These are phyloP conservation scores for Phaeomoniella chlamydospora DNA, from an alignment of 2,329 filamentous ascomycete species.

Conservation along the genomic window DNA sequence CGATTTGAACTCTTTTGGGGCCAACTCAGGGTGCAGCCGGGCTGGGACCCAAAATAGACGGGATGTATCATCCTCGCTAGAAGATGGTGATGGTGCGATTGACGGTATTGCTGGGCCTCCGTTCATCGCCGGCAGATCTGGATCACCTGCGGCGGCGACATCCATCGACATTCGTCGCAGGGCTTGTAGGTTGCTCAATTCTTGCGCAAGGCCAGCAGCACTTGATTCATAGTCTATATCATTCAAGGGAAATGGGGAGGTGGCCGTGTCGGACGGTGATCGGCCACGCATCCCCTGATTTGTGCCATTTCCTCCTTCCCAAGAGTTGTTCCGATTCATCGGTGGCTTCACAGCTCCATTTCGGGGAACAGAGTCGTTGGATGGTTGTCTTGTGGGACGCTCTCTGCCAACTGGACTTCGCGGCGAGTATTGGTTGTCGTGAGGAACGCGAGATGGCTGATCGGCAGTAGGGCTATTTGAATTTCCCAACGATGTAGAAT, in stretches of 20 bases:
- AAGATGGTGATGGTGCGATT: slow-evolving; percentile 25
- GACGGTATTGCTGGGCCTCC: slow-evolving; percentile 23
- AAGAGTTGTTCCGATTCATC: slow-evolving; percentile 15
- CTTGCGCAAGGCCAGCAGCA: slow-evolving; percentile 77
- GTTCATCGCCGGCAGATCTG: slow-evolving; percentile 29
- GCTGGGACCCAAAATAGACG: slow-evolving; percentile 93
- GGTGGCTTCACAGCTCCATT: slow-evolving; percentile 18
- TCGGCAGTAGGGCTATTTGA: slow-evolving; percentile 37
- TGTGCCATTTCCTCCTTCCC: slow-evolving; percentile 31
- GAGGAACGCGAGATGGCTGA: slow-evolving; percentile 8
- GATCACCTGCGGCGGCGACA: slow-evolving; percentile 52
- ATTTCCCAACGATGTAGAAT: slow-evolving; percentile 62
- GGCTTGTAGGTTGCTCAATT: slow-evolving; percentile 82
- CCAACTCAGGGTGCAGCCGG: slow-evolving; percentile 82
- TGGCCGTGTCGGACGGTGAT: slow-evolving; percentile 38
- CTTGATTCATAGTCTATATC: slow-evolving; percentile 82
- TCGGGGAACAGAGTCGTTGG: slow-evolving; percentile 3
- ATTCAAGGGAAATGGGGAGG: slow-evolving; percentile 57
- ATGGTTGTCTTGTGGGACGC: slow-evolving; percentile 5
- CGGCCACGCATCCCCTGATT: slow-evolving; percentile 40
- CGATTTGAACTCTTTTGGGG: slow-evolving; percentile 89
- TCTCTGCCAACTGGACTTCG: slow-evolving; percentile 2
- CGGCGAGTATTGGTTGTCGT: slow-evolving; percentile 3
- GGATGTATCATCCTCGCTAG: slow-evolving; percentile 73
- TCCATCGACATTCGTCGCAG: slow-evolving; percentile 92